These are phyloP conservation scores for Botrytis fabae DNA, from an alignment of 2,329 filamentous ascomycete species.

Conservation along the genomic window DNA sequence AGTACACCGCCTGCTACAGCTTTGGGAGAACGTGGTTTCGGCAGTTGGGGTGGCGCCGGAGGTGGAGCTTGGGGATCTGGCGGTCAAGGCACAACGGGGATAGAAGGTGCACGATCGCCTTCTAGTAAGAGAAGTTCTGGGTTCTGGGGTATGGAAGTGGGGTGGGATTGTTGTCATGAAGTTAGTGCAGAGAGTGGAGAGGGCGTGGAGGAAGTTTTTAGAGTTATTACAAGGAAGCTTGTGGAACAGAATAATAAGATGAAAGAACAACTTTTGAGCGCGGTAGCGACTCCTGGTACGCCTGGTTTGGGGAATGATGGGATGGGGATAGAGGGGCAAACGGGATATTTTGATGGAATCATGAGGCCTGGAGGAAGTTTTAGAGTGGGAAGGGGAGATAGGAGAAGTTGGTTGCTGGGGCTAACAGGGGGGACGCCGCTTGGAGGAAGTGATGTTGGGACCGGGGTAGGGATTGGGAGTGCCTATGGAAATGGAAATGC, in stretches of 20 bases:
- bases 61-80: constrained; percentile 18
- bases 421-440: neutral
- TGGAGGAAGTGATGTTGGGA: constrained; percentile 9
- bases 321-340: constrained; percentile 32
- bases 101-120: constrained; percentile 59
- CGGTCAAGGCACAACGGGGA: constrained; percentile 23
- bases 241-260: constrained; percentile 68
- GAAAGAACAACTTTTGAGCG: constrained; percentile 50
- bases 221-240: constrained; percentile 82
- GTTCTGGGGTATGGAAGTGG: constrained; percentile 89
- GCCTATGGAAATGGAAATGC: neutral
- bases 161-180: constrained; percentile 97
- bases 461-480: neutral
- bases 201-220: constrained; percentile 94
- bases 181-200: constrained; percentile 92
- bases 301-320: constrained; percentile 36
- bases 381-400: constrained; percentile 56
- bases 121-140: constrained; percentile 68
- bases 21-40: constrained; percentile 38
- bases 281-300: constrained; percentile 48
- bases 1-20: constrained; percentile 69
- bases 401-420: constrained; percentile 60
- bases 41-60: constrained; percentile 2
- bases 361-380: constrained; percentile 57
- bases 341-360: constrained; percentile 48